Base-by-base conservation (phyloP, 2,329 filamentous ascomycete genomes). In the Capronia coronata region DNA sequence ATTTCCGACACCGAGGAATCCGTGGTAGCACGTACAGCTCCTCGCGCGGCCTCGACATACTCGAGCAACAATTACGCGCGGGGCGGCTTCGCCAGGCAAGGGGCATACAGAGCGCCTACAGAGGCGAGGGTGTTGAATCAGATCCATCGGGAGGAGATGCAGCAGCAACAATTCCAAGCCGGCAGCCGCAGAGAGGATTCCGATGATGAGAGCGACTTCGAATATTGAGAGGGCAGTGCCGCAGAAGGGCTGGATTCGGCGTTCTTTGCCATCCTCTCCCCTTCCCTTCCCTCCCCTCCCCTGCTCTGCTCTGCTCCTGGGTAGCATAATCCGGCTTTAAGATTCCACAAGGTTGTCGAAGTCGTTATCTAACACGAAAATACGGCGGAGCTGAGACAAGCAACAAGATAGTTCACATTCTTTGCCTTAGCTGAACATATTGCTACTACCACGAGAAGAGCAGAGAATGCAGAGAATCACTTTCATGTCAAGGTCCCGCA, bases 101-200 rank as follows among this genome's bases (percentile, higher is more conserved):
- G 25, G 10, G 51, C 54, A 22, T 50, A 47, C 27, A 43, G 46
- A 18, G 14, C 52, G 19, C 30, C 51, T 39, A 29, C 30, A 8
- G 19, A 49, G 3, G 43, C 38, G n/a, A 44, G 47, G 3, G 53
- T 48, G 2, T 18, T 29, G 29, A 35, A 42, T 18, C 53, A 43
- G 23, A 29, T 56, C 11, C 40, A 52, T 7, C 49, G 53, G 13
- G 53, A 52, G 22, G 37, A 50, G 11, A 19, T 25, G 25, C 49
- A 46, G 35, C 30, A 53, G 34, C 29, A 32, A 32, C 7, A 32
- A 11, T 32, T n/a, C 29, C 29, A 32, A 32, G 29, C 29, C 29
- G 11, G 29, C 29, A 32, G 29, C 29, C 7, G n/a, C 7, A 32
- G 13, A n/a, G 29, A 38, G 35, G 35, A 18, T 38, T 38, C 35